Conservation (phyloP, 805 yeast genomes). For the Komagataella mondaviorum region DNA sequence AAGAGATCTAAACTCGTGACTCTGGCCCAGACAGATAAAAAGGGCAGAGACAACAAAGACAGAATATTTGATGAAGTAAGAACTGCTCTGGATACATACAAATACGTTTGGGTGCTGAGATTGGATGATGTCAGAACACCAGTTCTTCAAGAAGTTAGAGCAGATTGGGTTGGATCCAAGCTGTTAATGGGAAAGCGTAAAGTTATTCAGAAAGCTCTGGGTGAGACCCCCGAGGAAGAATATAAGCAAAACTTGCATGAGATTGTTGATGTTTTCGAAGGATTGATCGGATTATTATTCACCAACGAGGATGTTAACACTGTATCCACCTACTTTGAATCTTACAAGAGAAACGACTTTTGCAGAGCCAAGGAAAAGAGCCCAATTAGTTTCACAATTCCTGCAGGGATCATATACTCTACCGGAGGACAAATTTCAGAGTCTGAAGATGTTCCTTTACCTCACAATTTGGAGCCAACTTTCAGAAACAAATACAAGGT, state of each 20-base stretch:
- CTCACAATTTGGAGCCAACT: conserved; percentile 90
- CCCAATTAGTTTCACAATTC: conserved; percentile 74
- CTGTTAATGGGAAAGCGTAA: conserved; percentile 84
- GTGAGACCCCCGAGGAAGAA: conserved; percentile 79
- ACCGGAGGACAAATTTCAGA: conserved; percentile 86
- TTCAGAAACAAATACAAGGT: conserved; percentile 79
- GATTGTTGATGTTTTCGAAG: conserved; percentile 48
- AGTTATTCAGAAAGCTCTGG: conserved; percentile 86
- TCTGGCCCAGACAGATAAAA: conserved; percentile 90
- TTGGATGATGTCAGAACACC: conserved; percentile 93
- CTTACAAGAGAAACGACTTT: conserved; percentile 69
- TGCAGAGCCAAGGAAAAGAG: conserved; percentile 82
- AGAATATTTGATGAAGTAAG: conserved; percentile 86
- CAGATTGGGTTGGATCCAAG: conserved; percentile 87
- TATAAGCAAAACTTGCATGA: conserved; percentile 73
- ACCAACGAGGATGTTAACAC: conserved; percentile 82
- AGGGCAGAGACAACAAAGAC: conserved; percentile 86
- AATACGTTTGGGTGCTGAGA: conserved; percentile 73
- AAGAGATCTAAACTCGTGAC: conserved; percentile 94
- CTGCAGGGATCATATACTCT: conserved; percentile 84
- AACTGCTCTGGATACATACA: conserved; percentile 61
- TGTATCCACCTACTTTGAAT: conserved; percentile 77
- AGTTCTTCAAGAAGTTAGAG: conserved; percentile 83
- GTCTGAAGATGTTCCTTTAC: conserved; percentile 94
- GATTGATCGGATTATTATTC: conserved; percentile 79